Evolutionary conservation across 1,284 basidiomycete genomes (phyloP), one percentile per base, ranked within the genome.

Genomic region (Cystobasidiaceae sp.): DNA sequence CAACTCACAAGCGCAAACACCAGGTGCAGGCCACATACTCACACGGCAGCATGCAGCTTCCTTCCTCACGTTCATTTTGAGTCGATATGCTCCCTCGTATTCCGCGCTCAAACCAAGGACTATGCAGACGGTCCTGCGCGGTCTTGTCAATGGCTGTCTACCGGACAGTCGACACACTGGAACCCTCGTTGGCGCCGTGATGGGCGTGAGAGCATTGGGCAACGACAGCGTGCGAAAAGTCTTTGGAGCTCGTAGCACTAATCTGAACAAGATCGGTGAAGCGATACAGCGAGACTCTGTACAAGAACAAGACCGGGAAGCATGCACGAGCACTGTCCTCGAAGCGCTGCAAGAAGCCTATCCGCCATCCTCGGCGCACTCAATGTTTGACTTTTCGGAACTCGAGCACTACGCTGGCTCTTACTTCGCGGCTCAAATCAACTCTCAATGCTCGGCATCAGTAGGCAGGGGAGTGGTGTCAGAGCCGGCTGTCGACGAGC

Each of bases 71-170:
- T 74, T 86, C 85, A 71, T 90, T 82, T n/a, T 90, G 83, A 46
- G 88, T 82, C 75, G 77, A 4, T 82, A 80, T 68, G 76, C 77
- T 0, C 68, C 74, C n/a, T 75, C 77, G 1, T 94, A 93, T 74
- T 89, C 90, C 0, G 88, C 88, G 0, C 82, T 93, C 17, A 85
- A 87, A 5, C 87, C 89, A 32, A 86, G 94, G 8, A 87, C 97
- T 51, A 88, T 93, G 78, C 93, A 94, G 73, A 97, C 94, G 0
- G 83, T 98, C 5, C 82, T 93, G 6, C 83, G 93, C 13, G 92
- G 54, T 7, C 43, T 68, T 13, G 64, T 62, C 4, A 56, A 45
- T 17, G 54, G 54, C 4, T 59, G 43, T 28, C 28, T 54, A 25
- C 54, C 48, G 19, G 52, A 56, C 32, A 19, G 19, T 7, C 54